Conservation (phyloP, 768 basidiomycete species). For the Pisolithus sp. region DNA sequence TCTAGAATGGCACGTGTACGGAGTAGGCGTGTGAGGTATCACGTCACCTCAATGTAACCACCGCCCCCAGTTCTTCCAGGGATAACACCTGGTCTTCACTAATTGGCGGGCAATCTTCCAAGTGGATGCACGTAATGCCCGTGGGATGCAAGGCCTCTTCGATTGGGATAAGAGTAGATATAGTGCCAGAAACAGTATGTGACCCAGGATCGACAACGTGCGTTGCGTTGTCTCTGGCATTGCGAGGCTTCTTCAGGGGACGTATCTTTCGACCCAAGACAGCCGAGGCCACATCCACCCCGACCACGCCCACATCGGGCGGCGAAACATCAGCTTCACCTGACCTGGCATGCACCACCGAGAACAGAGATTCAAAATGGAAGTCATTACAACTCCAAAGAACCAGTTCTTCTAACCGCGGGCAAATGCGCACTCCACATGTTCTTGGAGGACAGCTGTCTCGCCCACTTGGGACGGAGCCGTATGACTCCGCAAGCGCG, state of each 20-base stretch:
- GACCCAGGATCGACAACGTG: conserved; percentile 9
- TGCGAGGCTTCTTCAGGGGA: conserved; percentile 30
- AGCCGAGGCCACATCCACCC: conserved; percentile 20
- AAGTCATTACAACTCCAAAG: conserved; percentile 48
- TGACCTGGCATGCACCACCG: conserved; percentile 31
- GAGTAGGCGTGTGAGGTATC: neutral
- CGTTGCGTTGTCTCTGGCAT: conserved; percentile 3
- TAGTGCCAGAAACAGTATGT: conserved; percentile 11
- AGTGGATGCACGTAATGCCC: conserved; percentile 36
- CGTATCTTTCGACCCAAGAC: conserved; percentile 26
- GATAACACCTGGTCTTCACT: conserved; percentile 31
- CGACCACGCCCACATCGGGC: conserved; percentile 8
- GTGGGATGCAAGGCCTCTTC: conserved; percentile 29
- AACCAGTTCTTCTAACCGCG: conserved; percentile 43
- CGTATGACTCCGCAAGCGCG: conserved; percentile 34
- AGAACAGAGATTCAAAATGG: conserved; percentile 30
- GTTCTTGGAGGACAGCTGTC: conserved; percentile 6
- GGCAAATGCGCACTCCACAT: conserved; percentile 42
- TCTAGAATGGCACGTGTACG: conserved; percentile 9
- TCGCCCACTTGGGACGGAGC: conserved; percentile 11
- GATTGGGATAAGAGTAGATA: conserved; percentile 32
- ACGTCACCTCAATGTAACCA: conserved; percentile 18
- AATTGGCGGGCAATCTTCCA: conserved; percentile 37
- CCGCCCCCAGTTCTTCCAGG: conserved; percentile 32
- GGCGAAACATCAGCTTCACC: conserved; percentile 9